phyloP scores from a whole-genome alignment of 148 eudicot genomes.

The Persicaria tinctoria region DNA sequence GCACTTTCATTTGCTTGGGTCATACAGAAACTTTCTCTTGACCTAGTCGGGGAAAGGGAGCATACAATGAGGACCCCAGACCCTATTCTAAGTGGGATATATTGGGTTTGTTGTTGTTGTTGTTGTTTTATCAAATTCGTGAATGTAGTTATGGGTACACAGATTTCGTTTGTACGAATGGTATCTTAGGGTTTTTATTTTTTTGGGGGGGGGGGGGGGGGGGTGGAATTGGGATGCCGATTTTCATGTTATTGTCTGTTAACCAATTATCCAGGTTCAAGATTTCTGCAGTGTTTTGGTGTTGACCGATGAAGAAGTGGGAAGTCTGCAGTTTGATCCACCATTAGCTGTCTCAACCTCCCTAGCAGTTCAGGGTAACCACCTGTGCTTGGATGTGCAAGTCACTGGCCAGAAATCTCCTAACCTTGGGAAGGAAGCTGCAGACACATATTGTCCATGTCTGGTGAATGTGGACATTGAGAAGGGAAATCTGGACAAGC shows the following conservation, averaged over 20 bases:
- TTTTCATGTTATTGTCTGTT: neutral
- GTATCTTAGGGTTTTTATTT: too few species aligned
- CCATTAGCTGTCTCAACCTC: conserved; percentile 18
- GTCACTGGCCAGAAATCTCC: conserved; percentile 25
- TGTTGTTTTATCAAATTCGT: neutral
- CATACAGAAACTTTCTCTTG: too few species aligned
- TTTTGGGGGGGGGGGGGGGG: too few species aligned
- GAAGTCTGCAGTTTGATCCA: conserved; percentile 28
- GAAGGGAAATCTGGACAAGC: conserved; percentile 33
- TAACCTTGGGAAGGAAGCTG: conserved; percentile 25
- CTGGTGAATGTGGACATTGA: conserved; percentile 41
- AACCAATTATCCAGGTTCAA: conserved; percentile 32
- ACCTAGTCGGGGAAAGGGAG: too few species aligned
- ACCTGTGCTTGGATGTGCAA: conserved; percentile 29
- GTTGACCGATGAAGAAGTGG: conserved; percentile 32
- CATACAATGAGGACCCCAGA: too few species aligned
- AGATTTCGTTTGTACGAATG: neutral
- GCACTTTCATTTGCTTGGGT: too few species aligned
- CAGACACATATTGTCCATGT: conserved; percentile 28
- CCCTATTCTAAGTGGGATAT: too few species aligned
- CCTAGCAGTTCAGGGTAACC: conserved; percentile 23
- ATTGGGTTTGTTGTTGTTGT: too few species aligned
- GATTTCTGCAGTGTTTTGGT: conserved; percentile 40
- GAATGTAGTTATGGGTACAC: neutral
- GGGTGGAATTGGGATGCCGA: neutral